Percentiles rank a stretch among this genome's conserved stretches.
These are phyloP conservation scores for Lepidium campestre DNA, from an alignment of 441 rosid genomes.

Conservation along the genomic window DNA sequence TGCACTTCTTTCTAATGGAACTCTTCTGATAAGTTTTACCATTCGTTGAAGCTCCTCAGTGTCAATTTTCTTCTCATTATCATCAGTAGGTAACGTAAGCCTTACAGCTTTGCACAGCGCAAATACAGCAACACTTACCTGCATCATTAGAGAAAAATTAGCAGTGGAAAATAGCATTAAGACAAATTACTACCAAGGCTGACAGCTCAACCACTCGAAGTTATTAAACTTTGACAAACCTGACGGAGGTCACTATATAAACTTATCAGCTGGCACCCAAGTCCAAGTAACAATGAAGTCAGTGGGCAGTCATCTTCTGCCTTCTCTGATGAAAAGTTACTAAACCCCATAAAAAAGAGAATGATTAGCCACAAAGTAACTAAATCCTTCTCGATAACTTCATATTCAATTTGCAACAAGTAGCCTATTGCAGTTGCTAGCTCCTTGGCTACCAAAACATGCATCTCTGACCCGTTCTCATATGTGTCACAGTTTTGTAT, in stretches of 20 bases:
- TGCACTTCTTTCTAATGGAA: conserved; percentile 33
- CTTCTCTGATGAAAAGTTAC: conserved; percentile 36
- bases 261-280: conserved; percentile 72
- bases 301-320: conserved; percentile 34
- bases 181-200: conserved; percentile 11
- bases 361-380: conserved; percentile 59
- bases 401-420: conserved; percentile 76
- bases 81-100: conserved; percentile 28
- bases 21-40: neutral
- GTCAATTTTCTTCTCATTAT: conserved; percentile 25
- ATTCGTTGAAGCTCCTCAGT: conserved; percentile 15
- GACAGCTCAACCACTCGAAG: conserved; percentile 6
- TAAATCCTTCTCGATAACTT: conserved; percentile 67
- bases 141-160: conserved; percentile 26
- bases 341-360: conserved; percentile 53
- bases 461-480: conserved; percentile 31
- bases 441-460: conserved; percentile 44
- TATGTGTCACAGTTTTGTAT: conserved; percentile 30
- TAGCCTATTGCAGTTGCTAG: conserved; percentile 48
- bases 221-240: conserved; percentile 49
- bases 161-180: conserved; percentile 2
- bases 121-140: conserved; percentile 66
- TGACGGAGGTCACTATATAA: conserved; percentile 87
- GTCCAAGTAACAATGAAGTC: conserved; percentile 37
- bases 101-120: conserved; percentile 77